Conservation (phyloP, 306 rosid species). For the Castanea crenata region DNA sequence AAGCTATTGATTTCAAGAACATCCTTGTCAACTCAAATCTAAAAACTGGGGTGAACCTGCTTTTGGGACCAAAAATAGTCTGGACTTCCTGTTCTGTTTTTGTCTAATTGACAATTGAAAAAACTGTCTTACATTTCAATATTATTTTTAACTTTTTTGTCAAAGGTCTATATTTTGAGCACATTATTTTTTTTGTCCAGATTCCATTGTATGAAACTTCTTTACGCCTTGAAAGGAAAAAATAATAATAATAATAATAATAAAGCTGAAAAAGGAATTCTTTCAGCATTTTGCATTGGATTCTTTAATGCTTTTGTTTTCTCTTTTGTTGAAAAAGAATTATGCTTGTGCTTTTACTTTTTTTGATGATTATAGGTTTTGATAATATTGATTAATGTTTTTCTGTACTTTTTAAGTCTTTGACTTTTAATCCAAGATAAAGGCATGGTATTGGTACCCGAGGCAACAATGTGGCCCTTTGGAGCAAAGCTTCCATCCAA, state of each 20-base stretch:
- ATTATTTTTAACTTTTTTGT: background rate
- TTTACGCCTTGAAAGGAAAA: conserved; percentile 6
- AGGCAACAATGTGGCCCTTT: conserved; percentile 5
- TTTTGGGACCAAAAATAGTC: background rate
- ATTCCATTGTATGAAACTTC: background rate
- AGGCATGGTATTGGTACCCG: conserved; percentile 17
- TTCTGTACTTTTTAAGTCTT: background rate
- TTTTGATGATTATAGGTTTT: background rate
- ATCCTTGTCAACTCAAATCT: background rate
- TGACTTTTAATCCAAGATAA: conserved; percentile 23
- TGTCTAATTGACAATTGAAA: background rate
- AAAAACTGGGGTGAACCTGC: background rate
- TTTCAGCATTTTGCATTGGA: conserved; percentile 27
- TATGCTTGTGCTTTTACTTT: conserved; percentile 34
- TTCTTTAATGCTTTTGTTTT: conserved; percentile 33
- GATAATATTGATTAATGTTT: background rate
- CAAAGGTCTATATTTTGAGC: background rate
- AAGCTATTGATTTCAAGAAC: background rate
- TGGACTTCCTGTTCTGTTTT: background rate
- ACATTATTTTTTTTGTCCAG: background rate
- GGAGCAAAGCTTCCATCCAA: no score
- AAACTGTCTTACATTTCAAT: background rate
- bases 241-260: background rate
- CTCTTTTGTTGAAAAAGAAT: conserved; percentile 28
- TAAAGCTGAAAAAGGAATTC: conserved; percentile 24